These are phyloP conservation scores for Trichoderma sp. DNA, from an alignment of 2,329 filamentous ascomycete species.

Conservation along the genomic window DNA sequence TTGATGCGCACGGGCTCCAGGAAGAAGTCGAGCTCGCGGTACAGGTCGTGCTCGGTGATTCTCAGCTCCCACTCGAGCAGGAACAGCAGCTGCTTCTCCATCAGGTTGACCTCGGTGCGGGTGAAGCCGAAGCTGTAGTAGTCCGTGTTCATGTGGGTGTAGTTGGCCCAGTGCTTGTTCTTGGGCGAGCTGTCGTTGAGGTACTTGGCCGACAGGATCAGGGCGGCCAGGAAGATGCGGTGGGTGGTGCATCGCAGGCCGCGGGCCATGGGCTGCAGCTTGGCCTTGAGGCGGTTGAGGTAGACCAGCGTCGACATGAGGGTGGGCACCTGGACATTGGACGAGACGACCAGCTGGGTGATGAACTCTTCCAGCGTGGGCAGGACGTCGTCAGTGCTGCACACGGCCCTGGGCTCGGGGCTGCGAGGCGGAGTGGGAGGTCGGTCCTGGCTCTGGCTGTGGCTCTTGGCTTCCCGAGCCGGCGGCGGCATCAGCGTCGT, in stretches of 20 bases:
- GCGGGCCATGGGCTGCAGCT: constrained; percentile 91
- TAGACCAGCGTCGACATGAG: constrained; percentile 97
- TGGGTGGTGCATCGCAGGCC: constrained; percentile 96
- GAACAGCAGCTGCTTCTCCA: constrained; percentile 98
- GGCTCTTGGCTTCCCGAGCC: constrained; percentile 35
- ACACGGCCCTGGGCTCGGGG: constrained; percentile 51
- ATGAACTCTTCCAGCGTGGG: constrained; percentile 91
- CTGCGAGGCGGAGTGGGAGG: constrained; percentile 56
- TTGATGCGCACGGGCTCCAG: constrained; percentile 77
- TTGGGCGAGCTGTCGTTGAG: constrained; percentile 98
- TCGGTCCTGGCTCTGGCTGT: constrained; percentile 37
- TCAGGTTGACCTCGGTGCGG: constrained; percentile 94
- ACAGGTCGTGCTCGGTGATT: constrained; percentile 82
- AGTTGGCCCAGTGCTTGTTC: constrained; percentile 99
- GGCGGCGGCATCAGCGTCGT: constrained; percentile 56
- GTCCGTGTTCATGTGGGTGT: constrained; percentile 74
- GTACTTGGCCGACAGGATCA: constrained; percentile 91
- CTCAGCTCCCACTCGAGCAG: constrained; percentile 92
- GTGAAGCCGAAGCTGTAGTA: constrained; percentile 80
- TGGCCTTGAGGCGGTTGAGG: constrained; percentile 78
- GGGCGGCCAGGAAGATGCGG: constrained; percentile 90
- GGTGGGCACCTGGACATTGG: constrained; percentile 95
- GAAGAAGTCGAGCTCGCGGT: constrained; percentile 84
- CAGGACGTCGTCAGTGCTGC: constrained; percentile 57
- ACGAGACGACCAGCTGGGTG: constrained; percentile 83